Evolutionary conservation across 2,329 filamentous ascomycete species (phyloP), one percentile per base, ranked within the genome.

Genomic region (Fusarium mexicanum): DNA sequence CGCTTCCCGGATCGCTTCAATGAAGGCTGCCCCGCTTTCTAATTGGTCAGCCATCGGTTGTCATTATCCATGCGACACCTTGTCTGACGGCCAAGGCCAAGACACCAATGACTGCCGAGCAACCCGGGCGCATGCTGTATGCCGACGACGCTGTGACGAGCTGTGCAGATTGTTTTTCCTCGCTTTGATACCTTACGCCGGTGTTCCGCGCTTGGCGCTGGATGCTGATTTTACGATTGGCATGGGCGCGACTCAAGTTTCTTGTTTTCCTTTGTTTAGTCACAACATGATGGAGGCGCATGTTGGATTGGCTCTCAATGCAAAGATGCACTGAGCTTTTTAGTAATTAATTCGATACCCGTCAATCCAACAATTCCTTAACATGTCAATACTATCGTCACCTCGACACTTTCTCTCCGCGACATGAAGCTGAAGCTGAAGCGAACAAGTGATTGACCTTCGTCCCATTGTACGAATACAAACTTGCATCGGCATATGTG

Each of bases 271-370:
- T 76, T 74, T 77, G 63, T 71, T 71, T 55, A 54, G 31, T 65
- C 65, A 61, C 67, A 63, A 72, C 50, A 64, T 55, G 53, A 71
- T 69, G 76, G 71, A 73, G 76, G 71, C 51, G 74, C 57, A 70
- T 72, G 65, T 67, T 77, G 76, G 74, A 68, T 77, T 74, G 74
- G 68, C 74, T 73, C 64, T 69, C 64, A 78, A 73, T 65, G 76
- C 76, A 71, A 76, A 67, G 67, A 68, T 61, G 70, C 72, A 74
- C 43, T 77, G 76, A 71, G 72, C 74, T 75, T 78, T 73, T 78
- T 77, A 78, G 70, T 78, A 70, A 76, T 78, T 77, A 76, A 74
- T 75, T 77, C 76, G 76, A 78, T 78, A 78, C 76, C 76, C 76
- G 66, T 78, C 76, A 78, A 78, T 78, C 76, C 76, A 78, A 78